A percentile compares a stretch with the other conserved stretches of the same genome.
Evolutionary conservation across 768 basidiomycete genomes (phyloP).

Genomic region (Hypsizygus marmoreus): DNA sequence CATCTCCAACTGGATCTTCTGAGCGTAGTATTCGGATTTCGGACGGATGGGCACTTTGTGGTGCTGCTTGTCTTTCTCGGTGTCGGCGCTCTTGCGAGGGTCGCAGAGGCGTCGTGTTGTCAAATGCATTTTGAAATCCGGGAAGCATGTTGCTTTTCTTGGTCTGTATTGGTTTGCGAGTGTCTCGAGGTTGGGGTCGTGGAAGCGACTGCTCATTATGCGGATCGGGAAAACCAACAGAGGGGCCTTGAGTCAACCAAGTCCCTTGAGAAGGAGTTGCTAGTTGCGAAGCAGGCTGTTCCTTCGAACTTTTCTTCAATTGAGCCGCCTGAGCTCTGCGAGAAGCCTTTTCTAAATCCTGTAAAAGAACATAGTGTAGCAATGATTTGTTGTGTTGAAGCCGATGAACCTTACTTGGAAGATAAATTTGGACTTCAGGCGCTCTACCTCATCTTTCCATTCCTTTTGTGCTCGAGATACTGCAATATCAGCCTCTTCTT

Average conservation of each 20-base stretch:
- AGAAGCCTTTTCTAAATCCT: slow-evolving; percentile 57
- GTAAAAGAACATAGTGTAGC: slow-evolving; percentile 9
- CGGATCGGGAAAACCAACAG: slow-evolving; percentile 27
- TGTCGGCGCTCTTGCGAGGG: slow-evolving; percentile 17
- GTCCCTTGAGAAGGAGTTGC: slow-evolving; percentile 41
- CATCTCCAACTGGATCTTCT: background rate
- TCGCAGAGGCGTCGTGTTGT: slow-evolving; percentile 37
- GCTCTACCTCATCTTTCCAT: slow-evolving; percentile 68
- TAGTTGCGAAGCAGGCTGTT: slow-evolving; percentile 42
- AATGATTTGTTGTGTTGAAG: background rate
- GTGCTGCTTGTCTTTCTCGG: slow-evolving; percentile 22
- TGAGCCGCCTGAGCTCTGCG: slow-evolving; percentile 52
- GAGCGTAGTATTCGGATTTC: slow-evolving; percentile 8
- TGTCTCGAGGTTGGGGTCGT: slow-evolving; percentile 10
- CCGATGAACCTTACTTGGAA: slow-evolving; percentile 56
- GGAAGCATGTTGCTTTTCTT: slow-evolving; percentile 39
- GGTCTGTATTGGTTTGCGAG: slow-evolving; percentile 33
- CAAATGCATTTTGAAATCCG: slow-evolving; percentile 60
- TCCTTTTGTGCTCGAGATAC: slow-evolving; percentile 59
- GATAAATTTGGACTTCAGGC: slow-evolving; percentile 63
- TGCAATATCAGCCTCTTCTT: slow-evolving; percentile 60
- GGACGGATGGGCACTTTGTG: background rate
- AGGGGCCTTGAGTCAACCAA: slow-evolving; percentile 30
- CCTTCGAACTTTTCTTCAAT: slow-evolving; percentile 38
- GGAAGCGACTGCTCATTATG: too few species aligned